Evolutionary conservation across 441 rosid genomes (phyloP), one percentile per base, ranked within the genome.

Genomic region (Jatropha podagrica): DNA sequence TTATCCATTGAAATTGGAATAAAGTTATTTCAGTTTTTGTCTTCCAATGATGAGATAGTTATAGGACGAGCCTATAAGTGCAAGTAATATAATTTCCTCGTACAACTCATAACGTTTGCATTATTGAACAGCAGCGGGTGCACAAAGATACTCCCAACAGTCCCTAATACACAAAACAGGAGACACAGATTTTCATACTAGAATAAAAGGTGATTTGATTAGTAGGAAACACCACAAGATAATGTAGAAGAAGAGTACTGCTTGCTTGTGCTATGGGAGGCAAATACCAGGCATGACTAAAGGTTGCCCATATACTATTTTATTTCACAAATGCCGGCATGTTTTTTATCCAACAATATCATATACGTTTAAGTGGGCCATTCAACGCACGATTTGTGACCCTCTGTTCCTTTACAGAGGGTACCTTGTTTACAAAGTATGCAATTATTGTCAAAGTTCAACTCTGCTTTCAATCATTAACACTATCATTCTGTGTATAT

Each of bases 351-450:
- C 3, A 9, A 23, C 41, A 44, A 59, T 10, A n/a, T 10, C 15
- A 26, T 59, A 3, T 23, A 40, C 44, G 56, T 15, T 48, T 2
- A 37, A 18, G 51, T 69, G 73, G 73, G 73, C 63, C 49, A 37
- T 48, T 40, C 54, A 51, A 32, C 10, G 15, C 23, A 64, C 48
- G 70, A 52, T 64, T 74, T 20, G 76, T 64, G 63, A 51, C 49
- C 70, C 63, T 65, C 54, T 64, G 40, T 52, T 74, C 70, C 70
- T 73, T 74, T 74, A 64, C 76, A 74, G 70, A 51, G 32, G 63
- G 40, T 74, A 9, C 70, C 76, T 74, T 74, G 51, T 52, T 52
- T n/a, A 13, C 61, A 65, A 74, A 74, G 76, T 20, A 38, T 63
- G 64, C 69, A 51, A 73, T 74, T 64, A 74, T 64, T 65, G 54